A percentile compares a stretch with the other conserved stretches of the same genome.
These are phyloP conservation scores for Lentinula raphanica DNA, from an alignment of 768 basidiomycete genomes.

Conservation along the genomic window DNA sequence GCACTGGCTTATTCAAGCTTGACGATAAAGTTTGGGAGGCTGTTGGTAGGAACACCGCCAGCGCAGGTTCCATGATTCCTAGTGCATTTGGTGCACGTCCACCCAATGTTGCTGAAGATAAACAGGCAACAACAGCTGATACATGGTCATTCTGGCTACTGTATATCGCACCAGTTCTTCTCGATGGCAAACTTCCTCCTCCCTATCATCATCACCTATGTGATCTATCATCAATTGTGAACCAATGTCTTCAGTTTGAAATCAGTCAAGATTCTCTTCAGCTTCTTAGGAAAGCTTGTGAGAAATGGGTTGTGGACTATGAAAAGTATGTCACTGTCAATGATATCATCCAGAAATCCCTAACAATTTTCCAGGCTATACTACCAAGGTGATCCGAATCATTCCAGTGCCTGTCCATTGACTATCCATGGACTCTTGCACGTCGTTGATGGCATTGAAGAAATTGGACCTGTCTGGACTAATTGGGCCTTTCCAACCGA, in stretches of 20 bases:
- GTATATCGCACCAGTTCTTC: slow-evolving; percentile 23
- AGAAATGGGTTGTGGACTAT: slow-evolving; percentile 27
- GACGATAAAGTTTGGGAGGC: slow-evolving; percentile 32
- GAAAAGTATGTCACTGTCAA: slow-evolving; percentile 26
- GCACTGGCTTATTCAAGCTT: slow-evolving; percentile 25
- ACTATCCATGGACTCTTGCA: slow-evolving; percentile 21
- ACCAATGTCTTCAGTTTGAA: slow-evolving; percentile 25
- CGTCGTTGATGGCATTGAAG: slow-evolving; percentile 15
- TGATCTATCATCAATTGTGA: slow-evolving; percentile 22
- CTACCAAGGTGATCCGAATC: slow-evolving; percentile 14
- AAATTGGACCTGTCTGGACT: slow-evolving; percentile 17
- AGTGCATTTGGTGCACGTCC: slow-evolving; percentile 18
- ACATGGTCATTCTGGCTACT: slow-evolving; percentile 23
- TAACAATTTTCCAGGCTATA: slow-evolving; percentile 11
- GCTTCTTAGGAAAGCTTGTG: slow-evolving; percentile 8
- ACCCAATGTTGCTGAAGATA: slow-evolving; percentile 20
- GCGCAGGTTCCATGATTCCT: slow-evolving; percentile 22
- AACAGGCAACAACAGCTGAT: slow-evolving; percentile 20
- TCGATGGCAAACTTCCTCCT: no score
- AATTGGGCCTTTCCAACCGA: slow-evolving; percentile 24
- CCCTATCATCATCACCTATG: slow-evolving; percentile 29
- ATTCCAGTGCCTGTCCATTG: slow-evolving; percentile 14
- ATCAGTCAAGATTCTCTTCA: slow-evolving; percentile 13
- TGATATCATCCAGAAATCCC: not conserved
- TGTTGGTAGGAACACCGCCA: slow-evolving; percentile 19